Evolutionary conservation across 116 monocot species (phyloP).

Genomic region (Zostera marina): DNA sequence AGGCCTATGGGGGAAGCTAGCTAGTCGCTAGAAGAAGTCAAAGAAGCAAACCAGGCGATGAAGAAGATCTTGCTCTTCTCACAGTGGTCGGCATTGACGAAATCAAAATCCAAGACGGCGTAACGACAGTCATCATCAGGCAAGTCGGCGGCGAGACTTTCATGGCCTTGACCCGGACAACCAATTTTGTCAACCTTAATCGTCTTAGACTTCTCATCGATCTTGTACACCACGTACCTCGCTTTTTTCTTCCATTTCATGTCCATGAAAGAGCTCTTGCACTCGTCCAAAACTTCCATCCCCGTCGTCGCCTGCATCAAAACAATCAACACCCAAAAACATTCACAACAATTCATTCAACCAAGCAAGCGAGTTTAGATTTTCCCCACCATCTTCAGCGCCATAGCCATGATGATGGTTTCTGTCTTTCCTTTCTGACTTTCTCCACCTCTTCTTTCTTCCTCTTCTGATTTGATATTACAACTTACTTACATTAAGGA

Average conservation of each 20-base stretch:
- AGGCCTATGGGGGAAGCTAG: too few species aligned
- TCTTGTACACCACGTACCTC: constrained; percentile 52
- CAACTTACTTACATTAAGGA: background rate
- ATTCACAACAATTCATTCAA: background rate
- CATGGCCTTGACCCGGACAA: constrained; percentile 42
- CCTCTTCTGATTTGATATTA: background rate
- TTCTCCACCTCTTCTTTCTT: background rate
- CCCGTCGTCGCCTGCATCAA: constrained; percentile 45
- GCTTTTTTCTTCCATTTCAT: constrained; percentile 54
- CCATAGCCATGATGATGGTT: constrained; percentile 39
- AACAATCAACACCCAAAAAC: background rate
- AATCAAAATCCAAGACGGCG: constrained; percentile 78
- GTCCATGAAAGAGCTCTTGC: constrained; percentile 41
- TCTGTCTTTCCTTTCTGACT: too few species aligned
- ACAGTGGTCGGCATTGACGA: constrained; percentile 59
- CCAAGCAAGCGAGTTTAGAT: background rate
- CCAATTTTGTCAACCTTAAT: constrained; percentile 59
- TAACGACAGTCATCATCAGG: constrained; percentile 74
- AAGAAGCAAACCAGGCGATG: constrained; percentile 41
- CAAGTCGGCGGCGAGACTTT: constrained; percentile 39
- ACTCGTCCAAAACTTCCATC: constrained; percentile 46
- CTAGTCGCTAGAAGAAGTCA: too few species aligned
- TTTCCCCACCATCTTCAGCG: constrained; percentile 48
- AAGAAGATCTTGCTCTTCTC: constrained; percentile 90
- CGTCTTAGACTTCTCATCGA: constrained; percentile 37